phyloP scores from a whole-genome alignment of 2,329 filamentous ascomycete genomes.

The Monosporascus sp. region DNA sequence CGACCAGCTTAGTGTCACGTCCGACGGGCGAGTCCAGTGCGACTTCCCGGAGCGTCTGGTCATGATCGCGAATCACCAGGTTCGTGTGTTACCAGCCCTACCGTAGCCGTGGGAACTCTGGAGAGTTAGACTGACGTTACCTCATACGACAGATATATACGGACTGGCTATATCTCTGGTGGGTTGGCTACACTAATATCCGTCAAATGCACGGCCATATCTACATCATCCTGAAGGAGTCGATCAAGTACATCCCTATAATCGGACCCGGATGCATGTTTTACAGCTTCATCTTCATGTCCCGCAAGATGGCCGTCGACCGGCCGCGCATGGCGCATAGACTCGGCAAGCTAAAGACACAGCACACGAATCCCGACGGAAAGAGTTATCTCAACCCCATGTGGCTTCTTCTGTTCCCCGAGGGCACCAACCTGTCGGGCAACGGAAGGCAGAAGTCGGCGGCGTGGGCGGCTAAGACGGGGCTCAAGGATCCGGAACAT shows the following conservation, averaged over 20 bases:
- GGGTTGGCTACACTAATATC: conserved; percentile 75
- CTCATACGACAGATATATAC: conserved; percentile 61
- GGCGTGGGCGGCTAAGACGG: conserved; percentile 71
- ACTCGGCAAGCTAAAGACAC: conserved; percentile 61
- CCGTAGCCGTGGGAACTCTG: background rate
- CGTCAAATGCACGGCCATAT: conserved; percentile 78
- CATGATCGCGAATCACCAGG: conserved; percentile 82
- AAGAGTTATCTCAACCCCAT: conserved; percentile 64
- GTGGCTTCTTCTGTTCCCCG: conserved; percentile 86
- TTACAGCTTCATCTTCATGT: conserved; percentile 86
- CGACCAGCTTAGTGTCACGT: conserved; percentile 64
- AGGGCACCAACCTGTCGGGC: conserved; percentile 74
- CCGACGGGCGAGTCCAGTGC: conserved; percentile 70
- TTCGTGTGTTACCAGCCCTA: conserved; percentile 22
- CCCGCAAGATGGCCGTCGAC: conserved; percentile 81
- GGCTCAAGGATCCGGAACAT: conserved; percentile 67
- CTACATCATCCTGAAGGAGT: conserved; percentile 88
- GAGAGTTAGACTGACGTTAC: conserved; percentile 15
- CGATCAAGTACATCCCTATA: conserved; percentile 73
- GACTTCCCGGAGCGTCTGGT: conserved; percentile 76
- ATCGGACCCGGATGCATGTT: conserved; percentile 79
- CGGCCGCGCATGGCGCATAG: conserved; percentile 69
- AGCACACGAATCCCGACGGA: conserved; percentile 47
- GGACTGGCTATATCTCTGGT: conserved; percentile 91
- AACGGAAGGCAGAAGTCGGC: conserved; percentile 67